A percentile compares a stretch with the other conserved stretches of the same genome.
phyloP scores from a whole-genome alignment of 2,329 filamentous ascomycete species.

The Beauveria sp. region DNA sequence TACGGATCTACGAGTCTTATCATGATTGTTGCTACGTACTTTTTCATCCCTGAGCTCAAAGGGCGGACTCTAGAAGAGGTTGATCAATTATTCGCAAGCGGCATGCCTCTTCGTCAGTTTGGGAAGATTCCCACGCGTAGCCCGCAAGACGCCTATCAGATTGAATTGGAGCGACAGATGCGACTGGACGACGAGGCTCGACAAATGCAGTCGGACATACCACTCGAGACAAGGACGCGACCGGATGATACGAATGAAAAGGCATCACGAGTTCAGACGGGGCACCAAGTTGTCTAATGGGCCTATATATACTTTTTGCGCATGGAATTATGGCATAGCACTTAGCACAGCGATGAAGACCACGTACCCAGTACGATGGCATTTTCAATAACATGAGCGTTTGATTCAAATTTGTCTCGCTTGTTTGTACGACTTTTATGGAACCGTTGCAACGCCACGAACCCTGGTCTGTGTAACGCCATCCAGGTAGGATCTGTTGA shows the following conservation, averaged over 20 bases:
- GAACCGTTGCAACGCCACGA: too few species aligned
- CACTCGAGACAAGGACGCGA: neutral
- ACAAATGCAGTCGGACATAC: neutral
- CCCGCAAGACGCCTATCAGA: neutral
- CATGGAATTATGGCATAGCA: neutral
- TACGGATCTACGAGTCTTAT: slow-evolving; percentile 29
- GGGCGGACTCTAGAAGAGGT: slow-evolving; percentile 22
- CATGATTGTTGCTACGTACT: slow-evolving; percentile 33
- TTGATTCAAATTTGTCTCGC: neutral
- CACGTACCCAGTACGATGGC: neutral
- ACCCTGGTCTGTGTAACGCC: neutral
- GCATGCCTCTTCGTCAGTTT: slow-evolving; percentile 16
- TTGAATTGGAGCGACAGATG: slow-evolving; percentile 1
- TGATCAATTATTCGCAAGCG: slow-evolving; percentile 17
- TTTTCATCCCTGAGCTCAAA: slow-evolving; percentile 37
- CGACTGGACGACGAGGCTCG: neutral
- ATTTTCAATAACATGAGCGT: slow-evolving; percentile 4
- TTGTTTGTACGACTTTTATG: too few species aligned
- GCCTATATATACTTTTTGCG: neutral
- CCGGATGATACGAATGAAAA: neutral
- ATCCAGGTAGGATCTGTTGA: neutral
- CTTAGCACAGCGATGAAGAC: neutral
- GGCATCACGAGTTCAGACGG: neutral
- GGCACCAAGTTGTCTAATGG: neutral
- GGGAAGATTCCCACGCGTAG: slow-evolving; percentile 2